Evolutionary conservation across 495 filamentous ascomycete species (phyloP).

Genomic region (Jackrogersella multiformis): DNA sequence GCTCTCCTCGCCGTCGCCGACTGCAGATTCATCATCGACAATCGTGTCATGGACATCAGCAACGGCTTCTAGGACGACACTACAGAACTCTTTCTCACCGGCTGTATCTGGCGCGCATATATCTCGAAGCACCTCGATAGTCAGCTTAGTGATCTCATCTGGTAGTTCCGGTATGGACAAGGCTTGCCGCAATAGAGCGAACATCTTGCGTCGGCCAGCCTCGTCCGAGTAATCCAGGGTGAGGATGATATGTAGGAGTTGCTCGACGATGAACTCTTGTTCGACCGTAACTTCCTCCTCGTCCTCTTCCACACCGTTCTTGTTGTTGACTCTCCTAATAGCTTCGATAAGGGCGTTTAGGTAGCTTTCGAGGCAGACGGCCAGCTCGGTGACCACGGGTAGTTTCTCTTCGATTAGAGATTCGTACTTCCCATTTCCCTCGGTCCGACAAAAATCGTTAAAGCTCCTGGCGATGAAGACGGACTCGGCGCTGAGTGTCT

Average conservation of each 20-base stretch:
- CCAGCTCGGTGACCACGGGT: constrained; percentile 90
- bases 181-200: constrained; percentile 82
- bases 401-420: constrained; percentile 86
- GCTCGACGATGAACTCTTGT: constrained; percentile 93
- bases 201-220: constrained; percentile 94
- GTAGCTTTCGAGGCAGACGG: constrained; percentile 81
- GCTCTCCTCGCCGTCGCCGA: constrained; percentile 76
- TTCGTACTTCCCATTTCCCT: constrained; percentile 75
- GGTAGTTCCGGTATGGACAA: constrained; percentile 87
- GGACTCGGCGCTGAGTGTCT: constrained; percentile 82
- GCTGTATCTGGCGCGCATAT: constrained; percentile 80
- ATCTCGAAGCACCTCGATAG: constrained; percentile 80
- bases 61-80: constrained; percentile 88
- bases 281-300: constrained; percentile 85
- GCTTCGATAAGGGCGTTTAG: constrained; percentile 77
- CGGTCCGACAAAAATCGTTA: constrained; percentile 85
- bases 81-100: constrained; percentile 92
- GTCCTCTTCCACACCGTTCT: constrained; percentile 63
- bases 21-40: constrained; percentile 64
- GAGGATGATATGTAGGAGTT: constrained; percentile 89
- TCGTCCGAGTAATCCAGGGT: constrained; percentile 96
- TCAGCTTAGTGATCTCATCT: constrained; percentile 89
- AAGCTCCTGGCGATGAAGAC: constrained; percentile 89
- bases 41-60: constrained; percentile 96
- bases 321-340: constrained; percentile 64